Evolutionary conservation across 306 rosid species (phyloP).

Genomic region (Sesbania bispinosa): DNA sequence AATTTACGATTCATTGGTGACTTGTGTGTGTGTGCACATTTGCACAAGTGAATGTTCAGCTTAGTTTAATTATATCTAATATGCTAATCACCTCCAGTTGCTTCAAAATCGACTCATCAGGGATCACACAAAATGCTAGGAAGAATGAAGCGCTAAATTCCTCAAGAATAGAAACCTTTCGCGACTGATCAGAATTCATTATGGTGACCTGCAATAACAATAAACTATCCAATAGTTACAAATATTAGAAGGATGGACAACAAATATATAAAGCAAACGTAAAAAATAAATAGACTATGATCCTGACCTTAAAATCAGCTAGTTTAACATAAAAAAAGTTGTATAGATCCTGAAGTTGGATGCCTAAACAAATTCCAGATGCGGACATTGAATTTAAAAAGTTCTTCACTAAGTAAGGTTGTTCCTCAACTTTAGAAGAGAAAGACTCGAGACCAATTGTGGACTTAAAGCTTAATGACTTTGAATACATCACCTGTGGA

Average conservation of each 20-base stretch:
- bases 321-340: conserved; percentile 60
- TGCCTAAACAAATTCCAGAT: conserved; percentile 24
- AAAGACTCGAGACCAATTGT: conserved; percentile 33
- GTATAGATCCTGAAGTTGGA: conserved; percentile 57
- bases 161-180: conserved; percentile 51
- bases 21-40: not conserved
- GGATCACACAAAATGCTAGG: conserved; percentile 55
- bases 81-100: conserved; percentile 68
- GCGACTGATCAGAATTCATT: conserved; percentile 40
- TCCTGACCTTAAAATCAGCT: conserved; percentile 63
- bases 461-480: conserved; percentile 45
- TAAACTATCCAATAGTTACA: conserved; percentile 5
- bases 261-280: conserved; percentile 20
- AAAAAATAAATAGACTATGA: not conserved
- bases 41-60: not conserved
- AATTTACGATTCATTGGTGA: conserved; percentile 10
- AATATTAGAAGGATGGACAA: conserved; percentile 12
- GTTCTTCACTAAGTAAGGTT: conserved; percentile 33
- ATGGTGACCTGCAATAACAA: conserved; percentile 51
- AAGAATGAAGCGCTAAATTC: conserved; percentile 51
- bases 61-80: not conserved
- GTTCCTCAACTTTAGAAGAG: conserved; percentile 40
- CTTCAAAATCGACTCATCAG: conserved; percentile 63
- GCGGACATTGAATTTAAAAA: conserved; percentile 41
- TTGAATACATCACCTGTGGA: conserved; percentile 58